Percentiles rank a stretch among this genome's conserved stretches.
Evolutionary conservation across 257 asterid species (phyloP).

Genomic region (Solanum medicagineum): DNA sequence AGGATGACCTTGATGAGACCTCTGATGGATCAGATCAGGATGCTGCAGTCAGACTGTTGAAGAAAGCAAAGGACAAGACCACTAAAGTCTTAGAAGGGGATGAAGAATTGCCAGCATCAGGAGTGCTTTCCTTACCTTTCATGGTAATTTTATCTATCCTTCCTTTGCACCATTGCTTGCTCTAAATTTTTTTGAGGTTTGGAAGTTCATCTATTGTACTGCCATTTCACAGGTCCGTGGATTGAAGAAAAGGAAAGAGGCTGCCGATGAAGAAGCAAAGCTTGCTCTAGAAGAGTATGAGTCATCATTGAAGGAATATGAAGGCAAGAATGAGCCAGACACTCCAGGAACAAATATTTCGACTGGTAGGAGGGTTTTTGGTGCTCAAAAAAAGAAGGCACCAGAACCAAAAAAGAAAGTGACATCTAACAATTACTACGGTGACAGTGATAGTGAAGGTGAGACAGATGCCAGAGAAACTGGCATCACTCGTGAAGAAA

Average conservation of each 20-base stretch:
- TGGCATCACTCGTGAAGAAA: slow-evolving; percentile 2
- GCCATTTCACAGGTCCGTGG: slow-evolving; percentile 43
- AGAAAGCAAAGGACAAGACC: slow-evolving; percentile 69
- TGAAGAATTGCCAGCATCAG: slow-evolving; percentile 65
- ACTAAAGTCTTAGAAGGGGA: slow-evolving; percentile 44
- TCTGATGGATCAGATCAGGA: slow-evolving; percentile 47
- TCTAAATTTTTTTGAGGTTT: background rate
- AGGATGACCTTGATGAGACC: slow-evolving; percentile 47
- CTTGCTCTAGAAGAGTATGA: slow-evolving; percentile 72
- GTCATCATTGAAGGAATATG: slow-evolving; percentile 49
- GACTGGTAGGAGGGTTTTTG: slow-evolving; percentile 75
- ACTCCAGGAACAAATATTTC: slow-evolving; percentile 15
- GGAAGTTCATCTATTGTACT: background rate
- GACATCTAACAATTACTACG: slow-evolving; percentile 45
- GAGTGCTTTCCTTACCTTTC: slow-evolving; percentile 85
- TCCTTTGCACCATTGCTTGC: background rate
- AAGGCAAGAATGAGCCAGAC: slow-evolving; percentile 20
- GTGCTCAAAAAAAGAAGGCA: slow-evolving; percentile 44
- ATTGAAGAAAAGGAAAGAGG: slow-evolving; percentile 55
- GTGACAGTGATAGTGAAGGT: slow-evolving; percentile 66
- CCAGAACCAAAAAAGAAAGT: slow-evolving; percentile 24
- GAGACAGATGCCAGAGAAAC: slow-evolving; percentile 31
- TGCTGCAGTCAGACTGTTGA: slow-evolving; percentile 28
- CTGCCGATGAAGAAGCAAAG: slow-evolving; percentile 72
- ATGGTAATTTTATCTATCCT: slow-evolving; percentile 43